phyloP scores from a whole-genome alignment of 208 protist genomes.

The Perkinsela sp. region DNA sequence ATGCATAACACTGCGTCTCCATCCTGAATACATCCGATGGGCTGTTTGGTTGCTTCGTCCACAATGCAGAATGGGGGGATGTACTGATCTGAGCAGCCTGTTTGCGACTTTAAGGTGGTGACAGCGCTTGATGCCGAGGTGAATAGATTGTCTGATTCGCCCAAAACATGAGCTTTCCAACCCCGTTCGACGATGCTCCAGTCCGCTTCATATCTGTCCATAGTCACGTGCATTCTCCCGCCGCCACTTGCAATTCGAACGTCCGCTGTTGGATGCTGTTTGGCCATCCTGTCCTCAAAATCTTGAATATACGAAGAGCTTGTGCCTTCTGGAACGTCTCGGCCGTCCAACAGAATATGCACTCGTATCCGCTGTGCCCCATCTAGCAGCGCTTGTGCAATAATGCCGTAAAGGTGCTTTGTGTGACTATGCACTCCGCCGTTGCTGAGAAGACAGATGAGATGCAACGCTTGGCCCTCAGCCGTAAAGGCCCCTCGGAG shows the following conservation, averaged over 20 bases:
- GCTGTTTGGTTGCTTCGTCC: slow-evolving; percentile 24
- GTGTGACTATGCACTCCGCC: slow-evolving; percentile 72
- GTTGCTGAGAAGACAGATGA: slow-evolving; percentile 71
- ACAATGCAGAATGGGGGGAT: slow-evolving; percentile 64
- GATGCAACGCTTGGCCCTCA: slow-evolving; percentile 51
- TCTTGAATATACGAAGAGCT: slow-evolving; percentile 59
- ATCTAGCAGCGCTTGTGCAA: slow-evolving; percentile 36
- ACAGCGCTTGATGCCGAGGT: slow-evolving; percentile 49
- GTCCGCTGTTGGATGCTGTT: slow-evolving; percentile 32
- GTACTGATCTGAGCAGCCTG: slow-evolving; percentile 64
- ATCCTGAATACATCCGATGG: slow-evolving; percentile 61
- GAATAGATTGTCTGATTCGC: slow-evolving; percentile 41
- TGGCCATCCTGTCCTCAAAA: slow-evolving; percentile 48
- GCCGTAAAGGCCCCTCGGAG: slow-evolving; percentile 34
- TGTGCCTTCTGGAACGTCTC: slow-evolving; percentile 70
- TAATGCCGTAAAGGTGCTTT: slow-evolving; percentile 61
- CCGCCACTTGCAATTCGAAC: slow-evolving; percentile 66
- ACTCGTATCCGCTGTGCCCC: slow-evolving; percentile 58
- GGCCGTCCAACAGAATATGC: slow-evolving; percentile 70
- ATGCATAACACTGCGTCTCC: slow-evolving; percentile 72
- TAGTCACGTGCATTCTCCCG: slow-evolving; percentile 76
- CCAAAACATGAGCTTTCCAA: slow-evolving; percentile 66
- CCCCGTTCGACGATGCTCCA: slow-evolving; percentile 77
- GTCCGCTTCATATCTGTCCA: slow-evolving; percentile 81
- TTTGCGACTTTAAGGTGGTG: slow-evolving; percentile 40